Evolutionary conservation across 352 stramenopile species (phyloP), one percentile per base, ranked within the genome.

Genomic region (Peronospora belbahrii): DNA sequence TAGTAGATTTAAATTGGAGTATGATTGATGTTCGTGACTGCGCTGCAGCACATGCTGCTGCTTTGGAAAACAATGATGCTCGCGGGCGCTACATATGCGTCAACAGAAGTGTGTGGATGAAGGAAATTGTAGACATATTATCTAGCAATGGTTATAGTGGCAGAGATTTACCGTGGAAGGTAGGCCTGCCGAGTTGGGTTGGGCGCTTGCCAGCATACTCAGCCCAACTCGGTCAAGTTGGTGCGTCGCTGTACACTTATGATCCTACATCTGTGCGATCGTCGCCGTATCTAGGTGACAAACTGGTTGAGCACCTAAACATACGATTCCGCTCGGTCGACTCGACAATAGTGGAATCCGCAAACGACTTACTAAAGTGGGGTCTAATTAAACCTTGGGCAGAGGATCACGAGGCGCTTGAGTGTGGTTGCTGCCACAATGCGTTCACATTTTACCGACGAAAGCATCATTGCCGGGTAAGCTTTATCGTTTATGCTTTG

Each of bases 1-100:
- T 94, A 24, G 78, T 94, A 35, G 81, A 94, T 57, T 51, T 94
- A 37, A 94, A 94, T 56, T 94, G 77, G 74, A 90, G 76, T 36
- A 70, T 94, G 59, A 72, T 89, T 25, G 83, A 94, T 52, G 83
- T 94, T 23, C 78, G 83, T 2, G 83, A 94, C 51, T 92, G 80
- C 37, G 83, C 83, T 4, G 43, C 65, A n/a, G 78, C 80, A 0
- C 83, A 94, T 49, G 81, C 92, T 51, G 71, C 74, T 10, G 78
- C 81, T 1, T 49, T 94, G 18, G 83, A 94, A 50, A 88, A 92
- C 45, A 83, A 83, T 23, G 80, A 92, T 33, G 83, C 83, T 15
- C 72, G 75, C 37, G 78, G 79, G 5, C 76, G 83, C 23, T 94
- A 94, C 59, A 91, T 92, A 39, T 92, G 78, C 31, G 83, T 94